Evolutionary conservation across 192 early-diverging fungal genomes (phyloP).

Genomic region (Gonapodya sp.): DNA sequence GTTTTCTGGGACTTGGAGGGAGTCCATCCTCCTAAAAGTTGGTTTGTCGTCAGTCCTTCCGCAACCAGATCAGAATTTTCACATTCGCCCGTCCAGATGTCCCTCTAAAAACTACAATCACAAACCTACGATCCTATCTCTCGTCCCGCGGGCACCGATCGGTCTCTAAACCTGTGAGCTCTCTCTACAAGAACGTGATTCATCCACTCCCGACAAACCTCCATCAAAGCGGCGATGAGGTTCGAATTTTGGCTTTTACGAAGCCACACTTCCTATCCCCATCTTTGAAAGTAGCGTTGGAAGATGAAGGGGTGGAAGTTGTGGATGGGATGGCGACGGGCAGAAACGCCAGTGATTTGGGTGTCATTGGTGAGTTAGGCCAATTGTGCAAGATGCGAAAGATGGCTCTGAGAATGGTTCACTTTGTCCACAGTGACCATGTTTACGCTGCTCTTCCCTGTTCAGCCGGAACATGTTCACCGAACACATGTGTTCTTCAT

Average conservation of each 20-base stretch:
- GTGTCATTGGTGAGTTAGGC: not conserved
- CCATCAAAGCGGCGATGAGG: not conserved
- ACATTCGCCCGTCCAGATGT: not conserved
- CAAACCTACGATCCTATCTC: not conserved
- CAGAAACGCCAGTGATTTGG: not conserved
- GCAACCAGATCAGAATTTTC: not conserved
- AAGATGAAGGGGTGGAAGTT: not conserved
- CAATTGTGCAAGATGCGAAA: too few species aligned
- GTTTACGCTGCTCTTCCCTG: not conserved
- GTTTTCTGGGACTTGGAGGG: not conserved
- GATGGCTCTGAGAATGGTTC: not conserved
- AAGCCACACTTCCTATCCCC: not conserved
- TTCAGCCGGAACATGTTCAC: not conserved
- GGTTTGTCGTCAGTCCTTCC: not conserved
- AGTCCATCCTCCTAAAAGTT: not conserved
- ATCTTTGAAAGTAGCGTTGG: not conserved
- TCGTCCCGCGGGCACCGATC: not conserved
- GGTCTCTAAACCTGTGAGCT: not conserved
- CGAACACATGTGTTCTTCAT: not conserved
- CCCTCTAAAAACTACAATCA: not conserved
- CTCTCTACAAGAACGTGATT: not conserved
- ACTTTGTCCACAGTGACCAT: not conserved
- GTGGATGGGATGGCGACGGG: not conserved
- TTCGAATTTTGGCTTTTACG: not conserved
- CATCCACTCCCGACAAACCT: not conserved